phyloP scores from a whole-genome alignment of 306 rosid genomes.

The Dicorynia guianensis region DNA sequence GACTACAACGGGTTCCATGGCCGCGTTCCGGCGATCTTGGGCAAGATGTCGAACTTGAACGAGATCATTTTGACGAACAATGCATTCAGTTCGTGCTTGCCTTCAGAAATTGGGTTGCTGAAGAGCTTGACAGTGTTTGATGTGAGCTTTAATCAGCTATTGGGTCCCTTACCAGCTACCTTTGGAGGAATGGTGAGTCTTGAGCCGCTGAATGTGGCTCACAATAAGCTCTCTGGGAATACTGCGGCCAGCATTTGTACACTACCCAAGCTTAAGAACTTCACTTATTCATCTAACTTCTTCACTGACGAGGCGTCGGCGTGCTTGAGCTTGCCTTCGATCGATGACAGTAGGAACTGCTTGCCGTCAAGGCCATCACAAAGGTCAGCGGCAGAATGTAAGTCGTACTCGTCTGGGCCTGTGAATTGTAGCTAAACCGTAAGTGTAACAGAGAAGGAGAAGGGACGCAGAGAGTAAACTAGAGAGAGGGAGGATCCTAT shows the following conservation, averaged over 20 bases:
- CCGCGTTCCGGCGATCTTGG: constrained; percentile 70
- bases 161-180: constrained; percentile 60
- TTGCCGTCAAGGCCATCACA: constrained; percentile 75
- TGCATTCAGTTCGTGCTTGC: constrained; percentile 59
- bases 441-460: too few species aligned
- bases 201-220: constrained; percentile 69
- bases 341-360: constrained; percentile 76
- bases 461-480: too few species aligned
- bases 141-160: constrained; percentile 59
- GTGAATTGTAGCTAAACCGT: constrained; percentile 70
- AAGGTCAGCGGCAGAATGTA: constrained; percentile 64
- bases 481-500: too few species aligned
- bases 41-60: constrained; percentile 70
- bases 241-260: constrained; percentile 75
- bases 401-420: constrained; percentile 62
- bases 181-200: constrained; percentile 57
- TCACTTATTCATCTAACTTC: constrained; percentile 84
- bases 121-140: constrained; percentile 72
- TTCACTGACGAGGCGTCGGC: constrained; percentile 87
- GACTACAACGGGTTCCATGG: constrained; percentile 75
- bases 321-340: constrained; percentile 55
- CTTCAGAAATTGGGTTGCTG: constrained; percentile 63
- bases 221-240: constrained; percentile 56
- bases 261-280: constrained; percentile 78
- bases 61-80: constrained; percentile 65